These are phyloP conservation scores for Leishmania gerbilli DNA, from an alignment of 208 protist genomes.

Conservation along the genomic window DNA sequence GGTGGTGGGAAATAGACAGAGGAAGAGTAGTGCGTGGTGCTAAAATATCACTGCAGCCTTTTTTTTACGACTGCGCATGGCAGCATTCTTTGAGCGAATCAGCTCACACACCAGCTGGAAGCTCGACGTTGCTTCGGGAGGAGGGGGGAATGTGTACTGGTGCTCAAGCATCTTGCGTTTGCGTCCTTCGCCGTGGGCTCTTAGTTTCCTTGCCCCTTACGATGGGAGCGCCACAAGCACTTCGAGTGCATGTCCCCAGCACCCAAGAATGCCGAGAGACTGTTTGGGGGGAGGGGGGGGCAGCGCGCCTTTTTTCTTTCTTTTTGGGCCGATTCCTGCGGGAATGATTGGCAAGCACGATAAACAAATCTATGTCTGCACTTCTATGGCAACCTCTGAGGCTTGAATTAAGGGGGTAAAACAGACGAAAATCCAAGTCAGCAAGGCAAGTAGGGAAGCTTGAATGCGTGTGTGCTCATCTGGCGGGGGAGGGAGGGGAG, in stretches of 20 bases:
- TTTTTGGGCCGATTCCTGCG: neutral
- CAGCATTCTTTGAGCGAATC: neutral
- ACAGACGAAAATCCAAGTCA: constrained; percentile 4
- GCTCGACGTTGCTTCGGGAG: neutral
- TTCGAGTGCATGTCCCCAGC: neutral
- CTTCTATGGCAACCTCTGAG: neutral
- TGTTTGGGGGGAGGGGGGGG: too few species aligned
- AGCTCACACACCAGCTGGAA: neutral
- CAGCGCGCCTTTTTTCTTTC: neutral
- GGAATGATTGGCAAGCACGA: neutral
- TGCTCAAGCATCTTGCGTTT: neutral
- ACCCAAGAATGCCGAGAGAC: neutral
- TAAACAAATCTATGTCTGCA: neutral
- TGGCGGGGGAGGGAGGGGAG: neutral
- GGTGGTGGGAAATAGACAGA: neutral
- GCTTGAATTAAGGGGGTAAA: neutral
- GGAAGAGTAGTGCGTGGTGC: neutral
- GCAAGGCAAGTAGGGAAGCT: neutral
- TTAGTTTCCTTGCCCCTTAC: neutral
- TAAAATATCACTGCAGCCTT: neutral
- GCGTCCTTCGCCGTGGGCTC: neutral
- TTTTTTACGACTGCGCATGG: neutral
- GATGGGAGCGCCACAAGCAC: neutral
- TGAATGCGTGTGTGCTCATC: constrained; percentile 1
- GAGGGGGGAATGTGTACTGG: neutral